Percentiles rank a stretch among this genome's conserved stretches.
phyloP scores from a whole-genome alignment of 169 alveolate genomes.

The Cryptosporidium parvum region DNA sequence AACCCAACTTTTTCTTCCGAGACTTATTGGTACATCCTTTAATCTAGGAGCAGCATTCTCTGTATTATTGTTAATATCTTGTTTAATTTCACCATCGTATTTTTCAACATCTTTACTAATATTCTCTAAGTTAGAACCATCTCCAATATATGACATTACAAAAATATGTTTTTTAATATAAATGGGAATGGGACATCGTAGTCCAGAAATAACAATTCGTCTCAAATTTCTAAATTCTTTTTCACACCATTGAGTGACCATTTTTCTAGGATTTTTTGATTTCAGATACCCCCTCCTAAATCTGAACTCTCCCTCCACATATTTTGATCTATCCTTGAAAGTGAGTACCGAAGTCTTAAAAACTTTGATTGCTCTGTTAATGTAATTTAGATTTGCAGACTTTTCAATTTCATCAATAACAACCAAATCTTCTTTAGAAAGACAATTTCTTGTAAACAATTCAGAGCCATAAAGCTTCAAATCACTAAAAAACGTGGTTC shows the following conservation, averaged over 20 bases:
- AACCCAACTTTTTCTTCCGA: conserved; percentile 77
- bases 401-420: conserved; percentile 57
- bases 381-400: conserved; percentile 62
- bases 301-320: conserved; percentile 98
- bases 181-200: conserved; percentile 95
- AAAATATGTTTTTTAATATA: conserved; percentile 95
- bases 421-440: conserved; percentile 76
- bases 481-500: conserved; percentile 74
- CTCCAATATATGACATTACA: conserved; percentile 90
- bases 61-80: neutral
- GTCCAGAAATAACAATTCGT: conserved; percentile 91
- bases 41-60: conserved; percentile 90
- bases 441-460: conserved; percentile 73
- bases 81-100: neutral
- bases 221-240: conserved; percentile 97
- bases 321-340: conserved; percentile 98
- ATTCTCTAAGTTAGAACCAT: conserved; percentile 8
- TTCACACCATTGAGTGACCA: conserved; percentile 99
- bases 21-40: conserved; percentile 87
- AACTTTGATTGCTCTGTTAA: conserved; percentile 96
- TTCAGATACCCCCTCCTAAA: conserved; percentile 95
- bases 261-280: conserved; percentile 97
- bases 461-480: conserved; percentile 40
- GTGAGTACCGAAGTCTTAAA: conserved; percentile 97
- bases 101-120: neutral